Evolutionary conservation across 148 eudicot genomes (phyloP), one percentile per base, ranked within the genome.

Genomic region (Linanthus parryae): DNA sequence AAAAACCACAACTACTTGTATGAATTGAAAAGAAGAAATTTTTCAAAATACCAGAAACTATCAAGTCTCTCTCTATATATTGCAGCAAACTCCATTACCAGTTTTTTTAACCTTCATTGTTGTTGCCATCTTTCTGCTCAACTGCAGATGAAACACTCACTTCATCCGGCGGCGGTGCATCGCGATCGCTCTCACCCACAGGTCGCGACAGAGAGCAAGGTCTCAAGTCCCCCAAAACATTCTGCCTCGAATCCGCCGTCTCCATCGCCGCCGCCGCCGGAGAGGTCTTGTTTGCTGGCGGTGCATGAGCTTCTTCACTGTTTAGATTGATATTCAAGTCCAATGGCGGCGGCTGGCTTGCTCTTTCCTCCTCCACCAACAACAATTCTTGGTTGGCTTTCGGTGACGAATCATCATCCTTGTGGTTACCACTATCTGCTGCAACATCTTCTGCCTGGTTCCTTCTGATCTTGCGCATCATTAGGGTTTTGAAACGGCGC

Each of bases 291-390:
- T n/a, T 20, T 29, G 64, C 52, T 41, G 68, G 75, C 16, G 44
- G 52, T 21, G 61, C 53, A 17, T 52, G 14, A 7, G 76, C 84
- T 5, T 85, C 95, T 17, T 80, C 92, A 5, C 82, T 76, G 47
- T 46, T 70, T 17, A 95, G 95, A 62, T 76, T 73, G 48, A 66
- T 67, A 66, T 90, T 90, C 73, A 90, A 75, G 65, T 85, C 97
- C 60, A 90, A 66, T 42, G 53, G 58, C 52, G 61, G 47, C 9
- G 19, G 10, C 14, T 41, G 64, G 35, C 45, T 65, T 25, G 43
- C 39, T 28, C 17, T 48, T 12, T 5, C 43, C 49, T 63, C 70
- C 38, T 59, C 69, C 28, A 60, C 76, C 21, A 59, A 35, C 56
- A 35, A n/a, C n/a, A 64, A 53, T 45, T 72, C 18, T 52, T 67